Base-by-base conservation (phyloP, 2,329 filamentous ascomycete genomes). In the Trichoderma sp. region DNA sequence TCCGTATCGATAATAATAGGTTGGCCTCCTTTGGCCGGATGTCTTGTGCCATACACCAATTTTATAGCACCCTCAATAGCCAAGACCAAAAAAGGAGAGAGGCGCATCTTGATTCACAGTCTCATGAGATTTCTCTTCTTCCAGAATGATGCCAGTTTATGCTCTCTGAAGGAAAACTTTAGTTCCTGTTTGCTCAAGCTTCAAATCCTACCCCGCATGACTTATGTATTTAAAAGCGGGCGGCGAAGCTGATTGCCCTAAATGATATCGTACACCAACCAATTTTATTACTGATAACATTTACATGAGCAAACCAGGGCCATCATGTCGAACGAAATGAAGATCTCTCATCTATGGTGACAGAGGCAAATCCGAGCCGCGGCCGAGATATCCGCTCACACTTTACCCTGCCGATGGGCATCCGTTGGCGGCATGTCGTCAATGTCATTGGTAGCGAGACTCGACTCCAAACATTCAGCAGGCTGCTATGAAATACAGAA, bases 1-100 rank as follows among this genome's bases (percentile, higher is more conserved):
- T 64, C 60, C 9, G 60, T 64, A 3, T 64, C 60, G 15, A 64
- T 32, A 8, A 64, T 64, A 22, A 64, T 64, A 1, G 60, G 50
- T 10, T 64, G 60, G 3, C 50, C 35, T 19, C 35, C 17, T 1
- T 64, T 34, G 5, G 0, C 5, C 12, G 60, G 12, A 8, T 7
- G 3, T 0, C 22, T 37, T 25, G 50, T n/a, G 17, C 35, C 60
- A 7, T 19, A 7, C 22, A 15, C 10, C n/a, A 25, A 1, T 1
- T 35, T 19, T 8, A 13, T 2, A 8, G 5, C 10, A 3, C 60
- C 8, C 25, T 3, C 52, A 19, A 42, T 9, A 6, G 27, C 9
- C 22, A 27, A 9, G 3, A 19, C 13, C 8, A 64, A 22, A 4
- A 56, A 13, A n/a, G 13, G 7, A 3, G 17, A 10, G 22, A 56